Base-by-base conservation (phyloP, 2,329 filamentous ascomycete species). In the Colletotrichum musae region DNA sequence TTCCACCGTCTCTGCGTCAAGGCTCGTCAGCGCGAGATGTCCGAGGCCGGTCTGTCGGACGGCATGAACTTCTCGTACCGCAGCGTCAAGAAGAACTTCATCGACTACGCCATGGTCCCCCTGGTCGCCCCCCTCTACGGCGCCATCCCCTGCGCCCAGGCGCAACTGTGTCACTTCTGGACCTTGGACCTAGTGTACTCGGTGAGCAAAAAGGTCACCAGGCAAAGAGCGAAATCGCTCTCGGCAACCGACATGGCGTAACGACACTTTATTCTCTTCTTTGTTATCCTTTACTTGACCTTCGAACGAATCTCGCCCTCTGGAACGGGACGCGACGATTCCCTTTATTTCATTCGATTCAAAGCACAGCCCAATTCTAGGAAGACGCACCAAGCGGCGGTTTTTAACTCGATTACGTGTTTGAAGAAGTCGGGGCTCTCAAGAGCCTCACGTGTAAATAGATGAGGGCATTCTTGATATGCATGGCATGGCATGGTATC, bases 131-230 rank as follows among this genome's bases (percentile, higher is more conserved):
- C 91, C 1, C 73, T 93, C 3, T 93, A 90, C 73, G 91, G 91
- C 18, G 87, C 90, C 0, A 86, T 93, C 18, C 92, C 92, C 0
- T 88, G 89, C 51, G 84, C 90, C 5, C 90, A 93, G 71, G 92
- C 92, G 2, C 88, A 92, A 72, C 79, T 93, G 63, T 88, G 85
- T 75, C 92, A 94, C 76, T 89, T 93, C 75, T 93, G 90, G 87
- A 92, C 89, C 0, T 82, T 91, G 41, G 85, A 92, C 64, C 77
- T 94, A 72, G 89, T 91, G 12, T 94, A 94, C 79, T 87, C 89
- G 0, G 91, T 94, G 74, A 93, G 90, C 81, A 89, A 90, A 79
- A 94, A 93, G 77, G 87, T 89, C 74, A 87, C 85, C 2, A 80
- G 87, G 66, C 83, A 87, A 77, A 80, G 85, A 72, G 79, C 82